Conservation (phyloP, 108 stramenopile species). For the Stephanodiscus triporus region DNA sequence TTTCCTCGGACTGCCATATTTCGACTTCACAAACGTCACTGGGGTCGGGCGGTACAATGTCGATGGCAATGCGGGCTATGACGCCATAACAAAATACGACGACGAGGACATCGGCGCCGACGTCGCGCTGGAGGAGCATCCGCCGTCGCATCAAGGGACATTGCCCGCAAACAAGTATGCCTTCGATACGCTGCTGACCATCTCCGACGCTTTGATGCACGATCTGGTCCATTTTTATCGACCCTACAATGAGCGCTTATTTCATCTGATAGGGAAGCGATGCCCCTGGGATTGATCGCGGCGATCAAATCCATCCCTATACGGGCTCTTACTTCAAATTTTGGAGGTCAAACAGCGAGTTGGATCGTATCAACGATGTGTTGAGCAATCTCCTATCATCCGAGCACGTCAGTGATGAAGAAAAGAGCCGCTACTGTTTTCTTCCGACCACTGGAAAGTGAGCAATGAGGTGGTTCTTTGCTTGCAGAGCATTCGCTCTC, state of each 20-base stretch:
- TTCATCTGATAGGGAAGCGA: constrained; percentile 65
- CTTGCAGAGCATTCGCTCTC: too few relatives aligned
- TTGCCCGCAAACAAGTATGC: constrained; percentile 1
- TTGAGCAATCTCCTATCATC: neutral
- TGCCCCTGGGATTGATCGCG: constrained; percentile 56
- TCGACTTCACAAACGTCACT: too few relatives aligned
- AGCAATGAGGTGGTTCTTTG: constrained; percentile 10
- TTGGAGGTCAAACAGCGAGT: neutral
- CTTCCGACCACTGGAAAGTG: constrained; percentile 16
- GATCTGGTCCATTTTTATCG: constrained; percentile 67
- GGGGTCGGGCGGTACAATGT: constrained; percentile 72
- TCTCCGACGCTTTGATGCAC: constrained; percentile 62
- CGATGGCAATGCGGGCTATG: constrained; percentile 81
- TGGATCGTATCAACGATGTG: neutral
- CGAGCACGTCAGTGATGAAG: neutral
- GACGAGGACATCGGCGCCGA: constrained; percentile 48
- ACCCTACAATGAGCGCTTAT: constrained; percentile 85
- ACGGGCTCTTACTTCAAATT: neutral
- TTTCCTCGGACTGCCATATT: too few relatives aligned
- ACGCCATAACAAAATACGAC: constrained; percentile 60
- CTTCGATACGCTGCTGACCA: constrained; percentile 56
- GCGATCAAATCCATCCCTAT: neutral
- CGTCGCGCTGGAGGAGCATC: neutral
- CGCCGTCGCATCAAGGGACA: neutral
- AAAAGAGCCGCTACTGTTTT: constrained; percentile 13